Base-by-base conservation (phyloP, 2,329 filamentous ascomycete genomes). In the Cladosporium austrohemisphaericum region DNA sequence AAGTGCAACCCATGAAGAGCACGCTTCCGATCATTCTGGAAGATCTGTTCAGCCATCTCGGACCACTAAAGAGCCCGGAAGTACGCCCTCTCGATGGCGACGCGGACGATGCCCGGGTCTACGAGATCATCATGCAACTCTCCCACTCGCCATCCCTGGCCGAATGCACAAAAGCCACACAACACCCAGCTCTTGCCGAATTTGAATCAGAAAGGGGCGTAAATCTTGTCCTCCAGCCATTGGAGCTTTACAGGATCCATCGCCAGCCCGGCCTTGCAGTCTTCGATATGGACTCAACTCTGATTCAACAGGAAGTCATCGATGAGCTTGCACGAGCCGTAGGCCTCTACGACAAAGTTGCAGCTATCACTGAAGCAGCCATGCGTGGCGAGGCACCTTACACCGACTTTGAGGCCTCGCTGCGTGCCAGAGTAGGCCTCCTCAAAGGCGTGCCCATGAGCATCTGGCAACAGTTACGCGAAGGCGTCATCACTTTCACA, bases 271-370 rank as follows among this genome's bases (percentile, higher is more conserved):
- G 92, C 7, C 76, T 97, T 9, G 90, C 92, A 3, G 88, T 96
- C 25, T 98, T 98, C 64, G 93, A 98, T 68, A 98, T 98, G 93
- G 93, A 98, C 72, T 93, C 86, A 68, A 98, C 93, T 0, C 79
- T 98, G 52, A 97, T 98, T 66, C 86, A 92, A 47, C 91, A 98
- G 68, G 93, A 98, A 72, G 91, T 96, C 53, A 97, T 98, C 65
- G 93, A 98, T 68, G 84, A 97, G 61, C 84, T 98, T 50, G 93
- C 93, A 3, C 83, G 86, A 47, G 86, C 86, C 29, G 81, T 95
- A 2, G 88, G 89, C 45, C 51, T 59, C 25, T 67, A 68, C 54
- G 83, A 83, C 46, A 76, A 87, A 60, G 92, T 98, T 31, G 86
- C 89, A 8, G 78, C 85, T 60, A 97, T 98, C 59, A 98, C 93